Evolutionary conservation across 192 early-diverging fungal genomes (phyloP), one percentile per base, ranked within the genome.

Genomic region (Coemansia sp.): DNA sequence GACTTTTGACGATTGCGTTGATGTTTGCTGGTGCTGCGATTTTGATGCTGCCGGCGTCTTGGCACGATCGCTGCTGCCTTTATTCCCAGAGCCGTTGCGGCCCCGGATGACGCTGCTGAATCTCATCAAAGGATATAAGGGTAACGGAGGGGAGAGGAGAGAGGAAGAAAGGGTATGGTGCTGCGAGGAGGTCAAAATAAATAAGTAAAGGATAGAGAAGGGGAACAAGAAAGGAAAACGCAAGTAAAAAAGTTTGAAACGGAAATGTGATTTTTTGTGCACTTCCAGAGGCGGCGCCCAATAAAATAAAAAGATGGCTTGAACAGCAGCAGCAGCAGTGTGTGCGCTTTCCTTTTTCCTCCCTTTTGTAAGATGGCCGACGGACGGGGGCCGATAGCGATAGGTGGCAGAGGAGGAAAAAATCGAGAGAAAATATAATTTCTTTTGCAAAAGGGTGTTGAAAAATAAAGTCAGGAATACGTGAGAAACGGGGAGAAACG

Each of bases 1-100:
- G n/a, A 29, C 40, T 59, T 55, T 60, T 61, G 31, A 27, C 58
- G 28, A 33, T 61, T 17, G 55, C 41, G 41, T 34, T 65, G 55
- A 55, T 65, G 56, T 31, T 64, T 14, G 28, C 28, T 9, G 38
- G 4, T 6, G 48, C 23, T 10, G 48, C 50, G 28, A 15, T 53
- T 53, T 53, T 53, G 50, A 13, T 30, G 5, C 15, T 30, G 10
- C 28, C 30, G 14, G 29, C 50, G 17, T 29, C 17, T 53, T 54
- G 27, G 25, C 52, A 2, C 52, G 52, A 33, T 29, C 30, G 10
- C 52, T 30, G 30, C 23, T 30, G 30, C 23, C 30, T 30, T 54
- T 54, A 25, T 17, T 29, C 20, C 52, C 28, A 33, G 52, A 30
- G 30, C 52, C 23, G 25, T 10, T 29, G 29, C 52, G 52, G 52